Base-by-base conservation (phyloP, 2,329 filamentous ascomycete genomes). In the Fusarium lateritium region DNA sequence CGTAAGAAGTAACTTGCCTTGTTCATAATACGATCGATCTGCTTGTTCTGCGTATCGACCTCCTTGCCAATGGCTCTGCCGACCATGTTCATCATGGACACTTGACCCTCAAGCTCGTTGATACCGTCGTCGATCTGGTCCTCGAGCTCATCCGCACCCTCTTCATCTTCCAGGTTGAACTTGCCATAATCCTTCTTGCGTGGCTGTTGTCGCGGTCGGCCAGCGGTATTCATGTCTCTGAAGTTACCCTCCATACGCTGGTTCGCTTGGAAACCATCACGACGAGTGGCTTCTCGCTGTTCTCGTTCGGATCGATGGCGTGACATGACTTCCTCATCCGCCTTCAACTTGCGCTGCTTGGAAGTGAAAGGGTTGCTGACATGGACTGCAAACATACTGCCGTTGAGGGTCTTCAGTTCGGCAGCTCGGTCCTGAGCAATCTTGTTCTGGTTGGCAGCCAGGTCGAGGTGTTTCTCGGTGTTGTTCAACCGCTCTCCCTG, bases 351-450 rank as follows among this genome's bases (percentile, higher is more conserved):
- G 44, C 91, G 87, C 70, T 86, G 87, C 66, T 87, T 89, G 15
- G 88, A 89, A 1, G 92, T 96, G 77, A 97, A 93, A 0, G 91
- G 91, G 73, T 94, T 94, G 54, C 85, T 84, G 26, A 94, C 90
- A 75, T 94, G 91, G 22, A 94, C 88, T 7, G 93, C 92, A 76
- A 97, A 97, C 94, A 98, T 97, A 82, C 91, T 94, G 67, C 91
- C 86, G 80, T 98, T 97, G 50, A 97, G 84, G 2, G 88, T 93
- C 82, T 95, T 95, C 38, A 98, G 83, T 76, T 97, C 94, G 47
- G 89, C 88, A 2, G 94, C 91, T 73, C 93, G 92, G 70, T 94
- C 93, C 72, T 94, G 90, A 0, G 93, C 92, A 62, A 92, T 83
- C 60, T 89, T 88, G 73, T 92, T 93, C 76, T 94, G 90, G 67